Percentiles rank a stretch among this genome's conserved stretches.
phyloP scores from a whole-genome alignment of 1,284 basidiomycete genomes.

The Jaminaea rosea region DNA sequence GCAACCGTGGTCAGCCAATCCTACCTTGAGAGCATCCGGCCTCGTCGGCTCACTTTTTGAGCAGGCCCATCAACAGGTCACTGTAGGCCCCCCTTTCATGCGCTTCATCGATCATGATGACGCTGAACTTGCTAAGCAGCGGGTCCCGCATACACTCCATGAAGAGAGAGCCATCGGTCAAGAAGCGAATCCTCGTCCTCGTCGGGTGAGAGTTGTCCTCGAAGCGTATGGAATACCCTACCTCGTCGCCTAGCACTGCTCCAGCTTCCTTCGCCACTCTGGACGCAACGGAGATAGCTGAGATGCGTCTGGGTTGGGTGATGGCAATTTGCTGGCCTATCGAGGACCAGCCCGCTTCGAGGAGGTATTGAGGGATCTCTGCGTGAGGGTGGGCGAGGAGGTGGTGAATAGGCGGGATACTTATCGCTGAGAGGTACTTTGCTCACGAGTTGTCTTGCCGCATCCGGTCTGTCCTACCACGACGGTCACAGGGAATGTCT shows the following conservation, averaged over 20 bases:
- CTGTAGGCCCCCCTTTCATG: constrained; percentile 49
- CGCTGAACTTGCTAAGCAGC: constrained; percentile 36
- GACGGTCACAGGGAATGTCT: constrained; percentile 72
- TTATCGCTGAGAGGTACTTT: not conserved
- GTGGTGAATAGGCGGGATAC: not conserved
- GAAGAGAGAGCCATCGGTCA: constrained; percentile 35
- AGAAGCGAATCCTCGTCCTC: constrained; percentile 44
- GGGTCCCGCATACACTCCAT: constrained; percentile 38
- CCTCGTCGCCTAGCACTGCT: constrained; percentile 68
- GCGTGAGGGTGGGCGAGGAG: constrained; percentile 4
- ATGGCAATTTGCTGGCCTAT: constrained; percentile 36
- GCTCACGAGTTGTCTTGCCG: constrained; percentile 37
- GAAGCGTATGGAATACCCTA: constrained; percentile 50
- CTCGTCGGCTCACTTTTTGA: constrained; percentile 49
- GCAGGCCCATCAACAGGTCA: constrained; percentile 48
- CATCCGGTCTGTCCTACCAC: constrained; percentile 50
- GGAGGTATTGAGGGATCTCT: constrained; percentile 90
- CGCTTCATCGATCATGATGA: constrained; percentile 50
- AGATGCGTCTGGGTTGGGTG: constrained; percentile 47
- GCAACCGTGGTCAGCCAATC: not conserved
- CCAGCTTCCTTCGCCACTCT: constrained; percentile 47
- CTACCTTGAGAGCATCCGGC: not conserved
- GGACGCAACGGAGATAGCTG: constrained; percentile 47
- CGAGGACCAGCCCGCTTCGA: constrained; percentile 60
- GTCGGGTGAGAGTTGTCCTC: constrained; percentile 42